These are phyloP conservation scores for Leavenworthia alabamica DNA, from an alignment of 345 rosid species.

Conservation along the genomic window DNA sequence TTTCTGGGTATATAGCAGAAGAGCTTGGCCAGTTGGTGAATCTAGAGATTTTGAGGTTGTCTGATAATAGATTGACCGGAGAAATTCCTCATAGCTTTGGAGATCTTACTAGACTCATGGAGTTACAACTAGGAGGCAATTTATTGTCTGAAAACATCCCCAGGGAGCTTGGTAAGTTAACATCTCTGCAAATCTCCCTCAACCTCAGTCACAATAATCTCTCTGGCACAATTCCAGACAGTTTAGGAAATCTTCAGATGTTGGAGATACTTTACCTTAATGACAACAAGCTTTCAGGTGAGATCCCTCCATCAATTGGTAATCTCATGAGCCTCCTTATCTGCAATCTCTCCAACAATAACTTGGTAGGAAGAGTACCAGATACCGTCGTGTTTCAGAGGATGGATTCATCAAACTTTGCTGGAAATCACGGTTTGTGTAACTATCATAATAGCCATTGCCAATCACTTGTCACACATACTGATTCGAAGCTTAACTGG, in stretches of 20 bases:
- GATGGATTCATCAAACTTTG: constrained; percentile 59
- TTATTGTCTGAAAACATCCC: constrained; percentile 58
- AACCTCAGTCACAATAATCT: constrained; percentile 71
- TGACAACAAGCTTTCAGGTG: constrained; percentile 66
- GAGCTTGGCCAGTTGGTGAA: constrained; percentile 67
- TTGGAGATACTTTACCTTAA: constrained; percentile 66
- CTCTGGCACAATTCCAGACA: constrained; percentile 55
- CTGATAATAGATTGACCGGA: constrained; percentile 58
- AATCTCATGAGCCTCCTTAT: constrained; percentile 64
- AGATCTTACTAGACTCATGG: constrained; percentile 54
- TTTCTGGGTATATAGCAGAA: constrained; percentile 44
- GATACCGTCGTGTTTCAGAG: constrained; percentile 50
- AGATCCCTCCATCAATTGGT: constrained; percentile 59
- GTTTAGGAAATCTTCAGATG: constrained; percentile 65
- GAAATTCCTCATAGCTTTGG: constrained; percentile 58
- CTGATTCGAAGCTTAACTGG: constrained; percentile 33
- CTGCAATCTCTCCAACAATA: constrained; percentile 75
- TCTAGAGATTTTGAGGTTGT: constrained; percentile 67
- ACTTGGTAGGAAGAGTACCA: constrained; percentile 61
- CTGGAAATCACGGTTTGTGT: constrained; percentile 61
- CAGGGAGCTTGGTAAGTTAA: constrained; percentile 48
- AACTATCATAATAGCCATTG: constrained; percentile 37
- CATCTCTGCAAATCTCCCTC: constrained; percentile 76
- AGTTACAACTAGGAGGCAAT: constrained; percentile 84
- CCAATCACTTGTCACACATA: constrained; percentile 23